Percentiles rank a stretch among this genome's conserved stretches.
Evolutionary conservation across 345 rosid genomes (phyloP).

Genomic region (Citrus medica): DNA sequence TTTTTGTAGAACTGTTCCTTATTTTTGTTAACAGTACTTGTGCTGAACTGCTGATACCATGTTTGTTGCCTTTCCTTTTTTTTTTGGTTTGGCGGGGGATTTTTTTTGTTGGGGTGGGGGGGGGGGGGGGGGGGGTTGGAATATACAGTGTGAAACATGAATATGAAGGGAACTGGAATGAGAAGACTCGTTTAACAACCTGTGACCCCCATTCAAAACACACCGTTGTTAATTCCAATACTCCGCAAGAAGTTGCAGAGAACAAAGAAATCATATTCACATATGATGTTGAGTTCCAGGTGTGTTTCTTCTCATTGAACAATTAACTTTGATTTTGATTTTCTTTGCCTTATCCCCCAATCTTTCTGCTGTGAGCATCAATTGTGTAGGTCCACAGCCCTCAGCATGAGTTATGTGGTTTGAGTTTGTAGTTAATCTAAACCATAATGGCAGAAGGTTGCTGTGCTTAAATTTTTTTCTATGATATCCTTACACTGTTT

Average conservation of each 20-base stretch:
- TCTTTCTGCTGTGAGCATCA: not conserved
- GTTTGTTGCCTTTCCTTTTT: not conserved
- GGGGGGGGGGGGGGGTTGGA: no score
- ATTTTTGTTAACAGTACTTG: not conserved
- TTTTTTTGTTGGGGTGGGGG: no score
- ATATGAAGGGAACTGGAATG: conserved; percentile 76
- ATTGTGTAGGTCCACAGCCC: not conserved
- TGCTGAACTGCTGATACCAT: not conserved
- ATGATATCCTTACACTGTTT: not conserved
- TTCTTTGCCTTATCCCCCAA: not conserved
- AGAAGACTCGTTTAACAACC: conserved; percentile 67
- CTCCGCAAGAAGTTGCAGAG: conserved; percentile 86
- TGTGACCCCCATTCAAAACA: conserved; percentile 84
- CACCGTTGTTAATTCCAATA: conserved; percentile 66
- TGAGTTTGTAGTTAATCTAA: not conserved
- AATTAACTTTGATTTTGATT: not conserved
- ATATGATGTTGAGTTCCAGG: conserved; percentile 89
- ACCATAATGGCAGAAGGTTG: not conserved
- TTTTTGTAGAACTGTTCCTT: not conserved
- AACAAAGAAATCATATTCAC: conserved; percentile 83
- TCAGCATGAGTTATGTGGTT: not conserved
- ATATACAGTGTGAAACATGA: conserved; percentile 72
- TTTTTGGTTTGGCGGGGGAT: not conserved
- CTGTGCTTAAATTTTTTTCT: not conserved
- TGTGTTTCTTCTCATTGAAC: conserved; percentile 22